Conservation (phyloP, 495 filamentous ascomycete species). For the Neurospora discreta region DNA sequence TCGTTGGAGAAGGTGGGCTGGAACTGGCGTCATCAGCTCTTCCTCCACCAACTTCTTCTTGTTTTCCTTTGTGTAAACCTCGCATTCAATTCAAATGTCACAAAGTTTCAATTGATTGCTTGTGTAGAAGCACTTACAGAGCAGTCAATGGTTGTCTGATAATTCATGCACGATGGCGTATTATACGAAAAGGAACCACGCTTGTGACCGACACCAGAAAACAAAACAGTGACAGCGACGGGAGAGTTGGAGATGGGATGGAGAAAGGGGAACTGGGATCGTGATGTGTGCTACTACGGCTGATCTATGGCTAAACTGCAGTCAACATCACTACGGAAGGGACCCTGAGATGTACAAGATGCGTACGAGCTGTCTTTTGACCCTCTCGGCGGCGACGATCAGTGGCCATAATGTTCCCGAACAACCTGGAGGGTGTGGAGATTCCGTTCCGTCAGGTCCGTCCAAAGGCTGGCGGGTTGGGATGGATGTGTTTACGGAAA, state of each 20-base stretch:
- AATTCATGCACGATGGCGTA: background rate
- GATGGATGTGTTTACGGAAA: background rate
- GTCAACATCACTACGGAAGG: background rate
- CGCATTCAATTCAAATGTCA: background rate
- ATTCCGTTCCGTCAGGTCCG: background rate
- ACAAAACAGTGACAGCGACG: background rate
- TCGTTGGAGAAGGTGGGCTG: background rate
- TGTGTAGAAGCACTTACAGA: background rate
- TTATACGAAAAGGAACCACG: background rate
- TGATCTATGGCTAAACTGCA: background rate
- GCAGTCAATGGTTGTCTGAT: background rate
- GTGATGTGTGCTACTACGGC: background rate
- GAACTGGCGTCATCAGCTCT: background rate
- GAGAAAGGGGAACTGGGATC: background rate
- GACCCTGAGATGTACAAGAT: background rate
- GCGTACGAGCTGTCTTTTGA: background rate
- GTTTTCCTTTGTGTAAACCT: background rate
- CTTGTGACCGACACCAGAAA: background rate
- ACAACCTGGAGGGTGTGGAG: background rate
- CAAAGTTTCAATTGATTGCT: background rate
- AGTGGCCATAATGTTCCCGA: background rate
- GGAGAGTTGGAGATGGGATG: background rate
- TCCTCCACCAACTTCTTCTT: background rate
- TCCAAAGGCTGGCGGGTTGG: background rate
- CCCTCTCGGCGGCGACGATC: background rate